Base-by-base conservation (phyloP, 345 rosid genomes). In the Eucalyptus dawsonii region DNA sequence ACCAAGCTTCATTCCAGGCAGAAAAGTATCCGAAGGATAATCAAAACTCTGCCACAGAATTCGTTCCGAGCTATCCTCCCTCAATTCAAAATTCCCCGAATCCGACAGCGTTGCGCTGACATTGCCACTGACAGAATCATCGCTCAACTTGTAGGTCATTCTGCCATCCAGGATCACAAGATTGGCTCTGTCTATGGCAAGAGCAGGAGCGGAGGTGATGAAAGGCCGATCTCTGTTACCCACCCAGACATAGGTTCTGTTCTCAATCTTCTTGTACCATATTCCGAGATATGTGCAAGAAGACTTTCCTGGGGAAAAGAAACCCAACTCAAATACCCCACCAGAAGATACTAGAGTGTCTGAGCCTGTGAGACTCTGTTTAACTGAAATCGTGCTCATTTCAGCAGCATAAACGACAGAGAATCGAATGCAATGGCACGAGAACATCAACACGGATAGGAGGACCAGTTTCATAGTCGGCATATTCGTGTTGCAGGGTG, bases 21-120 rank as follows among this genome's bases (percentile, higher is more conserved):
- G 87, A 65, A 93, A 27, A 27, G 93, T 93, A 87, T 92, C 91
- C 3, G 93, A 90, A 24, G 94, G 94, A 21, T 89, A 4, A 87
- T 93, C 95, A 60, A 94, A 94, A 87, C 97, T 95, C 89, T 95
- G 94, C 97, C 97, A 95, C 8, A 90, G 10, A 2, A 12, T 88
- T 31, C 1, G 29, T 15, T 88, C 88, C n/a, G 88, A 86, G 86
- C 54, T 87, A 2, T 60, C 88, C 7, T 89, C 92, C 83, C 80
- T 89, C 40, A 95, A 67, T 51, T 92, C 94, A 14, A 95, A 88
- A 89, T 95, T 91, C 13, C 97, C 97, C 14, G 93, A 89, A 54
- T 90, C 92, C 21, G 87, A 54, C 60, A 95, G 87, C 89, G 88
- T 89, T 13, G 91, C 89, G 37, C 90, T 89, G 24, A 91, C 92